These are phyloP conservation scores for Climacium dendroides DNA, from an alignment of 225 moss, liverwort and hornwort species.

Conservation along the genomic window DNA sequence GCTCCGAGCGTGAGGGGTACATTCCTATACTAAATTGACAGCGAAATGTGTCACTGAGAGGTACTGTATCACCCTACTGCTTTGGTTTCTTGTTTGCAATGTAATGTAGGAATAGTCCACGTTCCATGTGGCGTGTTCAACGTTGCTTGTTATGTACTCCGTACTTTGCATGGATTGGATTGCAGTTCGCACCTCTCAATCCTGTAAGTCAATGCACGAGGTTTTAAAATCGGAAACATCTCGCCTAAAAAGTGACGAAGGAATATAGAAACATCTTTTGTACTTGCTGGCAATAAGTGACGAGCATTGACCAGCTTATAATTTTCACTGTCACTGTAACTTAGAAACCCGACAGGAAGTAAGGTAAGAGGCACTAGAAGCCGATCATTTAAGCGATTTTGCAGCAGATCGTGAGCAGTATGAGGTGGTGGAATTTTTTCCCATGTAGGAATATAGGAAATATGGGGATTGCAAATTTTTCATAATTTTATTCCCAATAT, in stretches of 20 bases:
- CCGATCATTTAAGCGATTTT: too few species aligned
- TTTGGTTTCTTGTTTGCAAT: not conserved
- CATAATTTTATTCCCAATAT: too few species aligned
- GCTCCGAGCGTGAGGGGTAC: not conserved
- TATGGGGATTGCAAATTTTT: too few species aligned
- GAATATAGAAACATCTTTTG: not conserved
- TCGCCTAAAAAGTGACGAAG: too few species aligned
- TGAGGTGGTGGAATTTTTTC: too few species aligned
- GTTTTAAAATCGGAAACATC: not conserved
- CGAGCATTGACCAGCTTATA: not conserved
- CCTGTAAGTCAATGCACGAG: not conserved
- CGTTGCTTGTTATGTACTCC: not conserved
- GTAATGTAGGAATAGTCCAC: not conserved
- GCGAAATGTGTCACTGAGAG: not conserved
- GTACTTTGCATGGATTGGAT: not conserved
- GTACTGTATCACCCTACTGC: not conserved
- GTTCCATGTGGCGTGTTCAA: not conserved
- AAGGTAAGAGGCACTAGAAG: too few species aligned
- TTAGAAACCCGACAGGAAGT: not conserved
- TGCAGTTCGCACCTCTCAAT: not conserved
- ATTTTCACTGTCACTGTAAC: not conserved
- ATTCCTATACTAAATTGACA: not conserved
- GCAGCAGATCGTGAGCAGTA: too few species aligned
- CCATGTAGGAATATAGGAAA: too few species aligned
- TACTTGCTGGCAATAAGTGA: not conserved